These are phyloP conservation scores for Arachnopeziza araneosa DNA, from an alignment of 2,329 filamentous ascomycete genomes.

Conservation along the genomic window DNA sequence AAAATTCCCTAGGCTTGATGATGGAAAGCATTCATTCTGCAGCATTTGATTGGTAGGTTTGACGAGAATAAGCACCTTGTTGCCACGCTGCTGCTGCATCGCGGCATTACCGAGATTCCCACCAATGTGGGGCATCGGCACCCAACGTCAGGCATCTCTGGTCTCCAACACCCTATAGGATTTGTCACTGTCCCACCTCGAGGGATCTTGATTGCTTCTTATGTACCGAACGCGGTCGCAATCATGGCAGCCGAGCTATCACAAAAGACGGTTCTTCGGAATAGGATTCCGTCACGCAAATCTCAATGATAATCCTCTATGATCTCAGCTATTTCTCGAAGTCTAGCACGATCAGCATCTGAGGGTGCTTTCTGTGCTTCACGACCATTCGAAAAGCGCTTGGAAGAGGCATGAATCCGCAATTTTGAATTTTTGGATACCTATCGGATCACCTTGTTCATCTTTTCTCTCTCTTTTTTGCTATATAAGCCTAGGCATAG, in stretches of 20 bases:
- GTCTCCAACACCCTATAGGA: background rate
- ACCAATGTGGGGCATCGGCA: background rate
- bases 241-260: too few species aligned
- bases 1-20: background rate
- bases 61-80: background rate
- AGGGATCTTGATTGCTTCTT: background rate
- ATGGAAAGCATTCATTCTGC: background rate
- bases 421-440: background rate
- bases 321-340: background rate
- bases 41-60: background rate
- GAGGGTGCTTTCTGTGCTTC: background rate
- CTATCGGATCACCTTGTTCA: background rate
- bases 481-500: background rate
- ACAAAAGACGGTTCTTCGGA: too few species aligned
- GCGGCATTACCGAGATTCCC: background rate
- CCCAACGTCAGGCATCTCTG: background rate
- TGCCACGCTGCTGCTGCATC: background rate
- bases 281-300: too few species aligned
- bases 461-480: background rate
- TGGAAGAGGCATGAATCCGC: background rate
- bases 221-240: background rate
- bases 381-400: background rate
- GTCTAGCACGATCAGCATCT: background rate
- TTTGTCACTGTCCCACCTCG: background rate
- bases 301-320: too few species aligned